Base-by-base conservation (phyloP, 2,329 filamentous ascomycete genomes). In the Graphilbum fragrans region DNA sequence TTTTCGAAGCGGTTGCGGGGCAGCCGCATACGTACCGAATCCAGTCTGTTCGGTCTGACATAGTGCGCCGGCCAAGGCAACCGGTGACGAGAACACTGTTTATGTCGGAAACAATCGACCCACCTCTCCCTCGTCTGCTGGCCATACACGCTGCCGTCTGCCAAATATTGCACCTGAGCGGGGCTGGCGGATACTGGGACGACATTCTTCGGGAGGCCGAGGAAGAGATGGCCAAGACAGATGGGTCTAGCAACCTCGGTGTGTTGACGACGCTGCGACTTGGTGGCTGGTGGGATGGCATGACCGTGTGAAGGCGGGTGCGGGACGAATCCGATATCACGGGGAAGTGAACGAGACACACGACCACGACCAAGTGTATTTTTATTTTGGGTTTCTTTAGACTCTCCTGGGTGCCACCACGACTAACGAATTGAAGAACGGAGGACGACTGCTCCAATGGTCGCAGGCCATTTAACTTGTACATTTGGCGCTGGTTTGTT, bases 11-110 rank as follows among this genome's bases (percentile, higher is more conserved):
- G 6, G 34, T 36, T 8, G 18, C 21, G 14, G 40, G 16, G 14
- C n/a, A 33, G 29, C 32, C 32, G 11, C 40, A 42, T 23, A 42
- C 40, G 5, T 42, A 42, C 35, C 32, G n/a, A 10, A 37, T 41
- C 16, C 9, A 32, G 7, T 29, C 33, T 16, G 3, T 39, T 16
- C 5, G 17, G 12, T 31, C 19, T 2, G 19, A 12, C 2, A 3
- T 22, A 11, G 11, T 16, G 5, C 29, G 38, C 20, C 3, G 12
- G 27, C 29, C 31, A 1, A 19, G 9, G 3, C 38, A 39, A 16
- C 38, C 38, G 5, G 7, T 39, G n/a, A 39, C 38, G 20, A 18
- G 38, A 17, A 39, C 38, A 5, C 16, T 39, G 14, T 34, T 34
- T 8, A 10, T 39, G 19, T 39, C 29, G 1, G 29, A 34, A 4